Evolutionary conservation across 2,329 filamentous ascomycete genomes (phyloP).

Genomic region (Talaromyces sp.): DNA sequence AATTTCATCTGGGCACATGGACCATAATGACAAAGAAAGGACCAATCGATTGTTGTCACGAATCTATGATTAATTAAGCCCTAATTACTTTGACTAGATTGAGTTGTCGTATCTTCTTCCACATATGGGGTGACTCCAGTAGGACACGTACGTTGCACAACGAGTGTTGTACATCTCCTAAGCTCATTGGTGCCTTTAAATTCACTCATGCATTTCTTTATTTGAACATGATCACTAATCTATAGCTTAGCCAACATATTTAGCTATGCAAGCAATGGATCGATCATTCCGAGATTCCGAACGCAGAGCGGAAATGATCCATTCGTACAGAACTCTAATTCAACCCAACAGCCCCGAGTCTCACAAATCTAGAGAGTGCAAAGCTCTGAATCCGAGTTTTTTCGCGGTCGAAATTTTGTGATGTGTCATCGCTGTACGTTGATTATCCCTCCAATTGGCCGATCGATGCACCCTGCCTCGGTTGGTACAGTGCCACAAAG

Average conservation of each 20-base stretch:
- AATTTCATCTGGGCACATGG: neutral
- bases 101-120: neutral
- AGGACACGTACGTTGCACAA: neutral
- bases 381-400: neutral
- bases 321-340: neutral
- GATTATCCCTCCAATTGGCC: neutral
- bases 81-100: neutral
- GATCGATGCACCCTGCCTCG: neutral
- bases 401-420: neutral
- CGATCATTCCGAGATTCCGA: neutral
- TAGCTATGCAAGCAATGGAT: neutral
- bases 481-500: neutral
- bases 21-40: neutral
- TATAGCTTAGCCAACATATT: neutral
- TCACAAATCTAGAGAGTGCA: neutral
- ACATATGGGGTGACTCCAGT: neutral
- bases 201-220: neutral
- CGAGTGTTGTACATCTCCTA: neutral
- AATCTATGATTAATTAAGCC: neutral
- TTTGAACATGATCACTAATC: neutral
- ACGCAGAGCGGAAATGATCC: neutral
- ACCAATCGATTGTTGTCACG: neutral
- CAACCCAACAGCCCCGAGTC: neutral
- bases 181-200: neutral
- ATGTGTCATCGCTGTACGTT: neutral